Evolutionary conservation across 768 basidiomycete genomes (phyloP), one percentile per base, ranked within the genome.

Genomic region (Termitomyces sp.): DNA sequence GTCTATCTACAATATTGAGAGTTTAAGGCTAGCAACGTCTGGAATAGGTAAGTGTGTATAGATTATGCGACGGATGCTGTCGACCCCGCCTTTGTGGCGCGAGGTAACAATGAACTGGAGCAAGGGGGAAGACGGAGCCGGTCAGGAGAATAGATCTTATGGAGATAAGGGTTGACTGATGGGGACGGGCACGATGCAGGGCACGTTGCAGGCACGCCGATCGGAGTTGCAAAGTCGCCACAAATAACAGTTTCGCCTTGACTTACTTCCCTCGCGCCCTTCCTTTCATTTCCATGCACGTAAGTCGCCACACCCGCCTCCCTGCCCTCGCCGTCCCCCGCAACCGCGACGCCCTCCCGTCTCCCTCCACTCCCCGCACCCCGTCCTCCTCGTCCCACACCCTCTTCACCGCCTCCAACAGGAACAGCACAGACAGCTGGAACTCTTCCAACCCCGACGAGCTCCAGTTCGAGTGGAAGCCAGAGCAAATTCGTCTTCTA

Each of bases 381-480:
- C 81, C 86, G 4, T 84, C 87, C 35, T 70, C 70, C 64, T 79
- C 81, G 55, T 79, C 84, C 2, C 78, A 85, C 59, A 74, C 86
- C 59, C 72, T 88, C 62, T 81, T 86, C 59, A 70, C 79, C 8
- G 0, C 78, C 22, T 60, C 75, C 61, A 80, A 86, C 75, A 77
- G 91, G 65, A 88, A 87, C 73, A 91, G 90, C 73, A 86, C 87
- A 1, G 89, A 91, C 72, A 92, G 90, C 72, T 92, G 91, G 91
- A 90, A 88, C 72, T 90, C 89, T 68, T 92, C 91, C 22, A 91
- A 85, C 63, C 78, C 79, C 8, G 85, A 87, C 63, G 89, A 89
- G 46, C 76, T 82, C 33, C 84, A 86, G 58, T 84, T 76, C 60
- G 88, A 90, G 57, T 93, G 91, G 91, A 88, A 82, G 68, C 81